Base-by-base conservation (phyloP, 257 asterid species). In the Sherardia arvensis region DNA sequence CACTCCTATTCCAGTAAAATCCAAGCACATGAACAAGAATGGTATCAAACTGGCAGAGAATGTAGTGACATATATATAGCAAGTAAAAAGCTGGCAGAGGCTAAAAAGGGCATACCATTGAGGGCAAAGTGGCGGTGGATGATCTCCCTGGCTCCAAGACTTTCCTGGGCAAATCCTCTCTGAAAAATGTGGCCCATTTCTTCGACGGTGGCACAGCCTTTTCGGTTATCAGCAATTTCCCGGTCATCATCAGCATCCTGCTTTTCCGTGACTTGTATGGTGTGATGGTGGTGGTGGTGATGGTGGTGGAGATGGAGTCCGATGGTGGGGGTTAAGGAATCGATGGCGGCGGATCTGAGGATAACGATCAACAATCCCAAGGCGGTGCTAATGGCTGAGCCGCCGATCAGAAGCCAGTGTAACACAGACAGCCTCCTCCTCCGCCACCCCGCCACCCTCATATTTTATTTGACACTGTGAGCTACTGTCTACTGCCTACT, bases 181-280 rank as follows among this genome's bases (percentile, higher is more conserved):
- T 76, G 33, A 74, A 90, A 93, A 77, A 79, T 74, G 79, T 80
- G 78, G 2, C 97, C 97, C 97, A 93, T 93, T 73, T 93, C 94
- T 74, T 90, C 97, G 36, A 93, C 99, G 33, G 96, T 85, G 3
- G 96, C 92, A 64, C 99, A 93, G 66, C 76, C 83, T 68, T 66
- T 64, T 9, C 36, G 53, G 8, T 51, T 47, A 34, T 10, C 38
- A 4, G 26, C 56, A 4, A 53, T 21, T 4, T 8, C 23, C 22
- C 4, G 57, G 26, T 22, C 20, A 11, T 27, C 67, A 8, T 22
- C 20, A 11, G 20, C 67, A 8, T 53, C 17, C 21, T 51, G 23
- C 56, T 51, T 51, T 12, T 51, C 25, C 56, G 23, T 20, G 28
- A 20, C 27, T 11, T 53, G 58, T 22, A 53, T 53, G 10, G 26